Conservation (phyloP, 305 asterid species). For the Caryopteris hybrid region DNA sequence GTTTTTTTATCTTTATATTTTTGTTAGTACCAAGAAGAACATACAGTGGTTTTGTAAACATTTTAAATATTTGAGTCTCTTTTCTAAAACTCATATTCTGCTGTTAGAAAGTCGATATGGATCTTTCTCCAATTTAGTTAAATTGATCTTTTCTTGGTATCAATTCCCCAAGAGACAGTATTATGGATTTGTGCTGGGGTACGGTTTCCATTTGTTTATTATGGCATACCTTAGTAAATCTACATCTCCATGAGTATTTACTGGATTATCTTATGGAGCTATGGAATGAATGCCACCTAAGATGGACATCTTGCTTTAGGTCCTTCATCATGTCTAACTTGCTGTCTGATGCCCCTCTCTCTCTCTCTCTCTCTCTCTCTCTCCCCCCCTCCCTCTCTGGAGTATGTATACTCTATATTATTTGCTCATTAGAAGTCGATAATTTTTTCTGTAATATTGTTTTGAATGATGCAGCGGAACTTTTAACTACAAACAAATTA, state of each 20-base stretch:
- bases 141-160: background rate
- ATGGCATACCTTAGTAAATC: background rate
- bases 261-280: background rate
- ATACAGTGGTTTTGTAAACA: background rate
- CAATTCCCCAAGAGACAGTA: background rate
- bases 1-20: background rate
- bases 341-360: background rate
- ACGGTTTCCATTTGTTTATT: background rate
- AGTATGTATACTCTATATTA: background rate
- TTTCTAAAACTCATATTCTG: background rate
- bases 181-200: background rate
- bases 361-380: background rate
- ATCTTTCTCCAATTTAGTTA: slow-evolving; percentile 1
- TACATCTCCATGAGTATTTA: background rate
- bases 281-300: background rate
- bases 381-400: background rate
- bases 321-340: background rate
- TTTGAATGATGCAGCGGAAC: slow-evolving; percentile 72
- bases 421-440: background rate
- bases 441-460: slow-evolving; percentile 4
- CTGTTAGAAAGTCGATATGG: background rate
- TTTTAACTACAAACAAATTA: slow-evolving; percentile 87
- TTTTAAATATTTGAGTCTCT: background rate
- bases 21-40: background rate
- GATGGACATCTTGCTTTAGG: slow-evolving; percentile 1